Base-by-base conservation (phyloP, 495 filamentous ascomycete genomes). In the Viridothelium virens region DNA sequence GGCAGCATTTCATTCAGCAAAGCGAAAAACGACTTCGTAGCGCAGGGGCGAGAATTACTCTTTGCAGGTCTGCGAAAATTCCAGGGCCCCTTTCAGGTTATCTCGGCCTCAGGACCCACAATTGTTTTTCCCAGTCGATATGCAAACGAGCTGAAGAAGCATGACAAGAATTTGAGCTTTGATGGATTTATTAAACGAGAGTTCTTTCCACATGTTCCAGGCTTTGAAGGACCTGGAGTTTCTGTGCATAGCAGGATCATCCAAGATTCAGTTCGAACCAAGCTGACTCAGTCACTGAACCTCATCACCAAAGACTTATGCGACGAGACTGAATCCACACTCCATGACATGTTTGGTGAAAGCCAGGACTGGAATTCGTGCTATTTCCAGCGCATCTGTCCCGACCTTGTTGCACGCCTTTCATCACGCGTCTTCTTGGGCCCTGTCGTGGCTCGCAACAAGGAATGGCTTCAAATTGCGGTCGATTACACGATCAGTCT, bases 371-470 rank as follows among this genome's bases (percentile, higher is more conserved):
- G 64, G 64, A 56, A 62, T 12, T 61, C 64, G 6, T 39, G 37
- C n/a, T 41, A n/a, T 31, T 44, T 66, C 37, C 56, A 66, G 37
- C 38, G 72, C 10, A 70, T 72, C 56, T 67, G 80, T 47, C 72
- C 80, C 34, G 66, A 76, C 5, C 61, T 82, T n/a, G 73, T 84
- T 39, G 78, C 79, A 12, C 78, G 78, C 16, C 71, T 80, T 10
- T 80, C 81, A 2, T 77, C 80, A 2, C 71, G 77, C 31, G 73
- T 82, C n/a, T 83, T 83, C 64, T 68, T 82, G 6, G 82, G 82
- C 38, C 69, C 66, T 0, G 70, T 72, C 0, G 62, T 82, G 10
- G 80, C 78, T 65, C 77, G 77, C 7, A 77, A 83, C 64, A 69
- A 71, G 6, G 72, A 74, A 0, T 78, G 81, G 71, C 71, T 83